Percentiles rank a stretch among this genome's conserved stretches.
Conservation (phyloP, 2,329 filamentous ascomycete genomes). For the Alternaria ventricosa region DNA sequence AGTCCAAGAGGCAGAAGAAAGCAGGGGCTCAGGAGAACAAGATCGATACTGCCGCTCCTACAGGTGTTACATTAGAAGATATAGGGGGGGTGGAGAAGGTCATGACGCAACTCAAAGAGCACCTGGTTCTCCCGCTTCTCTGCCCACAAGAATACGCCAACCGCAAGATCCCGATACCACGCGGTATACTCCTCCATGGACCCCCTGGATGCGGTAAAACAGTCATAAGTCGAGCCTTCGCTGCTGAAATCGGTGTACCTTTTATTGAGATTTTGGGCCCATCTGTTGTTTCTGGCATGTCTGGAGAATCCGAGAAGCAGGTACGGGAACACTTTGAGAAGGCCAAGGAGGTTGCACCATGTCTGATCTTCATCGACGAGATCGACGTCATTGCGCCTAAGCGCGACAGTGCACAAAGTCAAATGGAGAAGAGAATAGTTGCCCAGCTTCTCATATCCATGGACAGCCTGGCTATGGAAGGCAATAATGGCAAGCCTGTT, state of each 20-base stretch:
- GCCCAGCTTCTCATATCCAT: slow-evolving; percentile 85
- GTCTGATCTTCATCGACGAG: slow-evolving; percentile 89
- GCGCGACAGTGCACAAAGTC: slow-evolving; percentile 79
- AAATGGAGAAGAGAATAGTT: slow-evolving; percentile 89
- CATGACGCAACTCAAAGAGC: slow-evolving; percentile 71
- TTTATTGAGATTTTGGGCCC: slow-evolving; percentile 85
- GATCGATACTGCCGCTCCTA: slow-evolving; percentile 69
- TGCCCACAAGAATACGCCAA: slow-evolving; percentile 69
- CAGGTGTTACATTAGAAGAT: slow-evolving; percentile 71
- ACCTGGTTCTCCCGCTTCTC: slow-evolving; percentile 75
- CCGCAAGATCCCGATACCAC: slow-evolving; percentile 71
- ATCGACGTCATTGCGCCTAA: slow-evolving; percentile 92
- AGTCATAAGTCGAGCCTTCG: slow-evolving; percentile 80
- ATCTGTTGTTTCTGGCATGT: slow-evolving; percentile 84
- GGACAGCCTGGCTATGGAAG: slow-evolving; percentile 75
- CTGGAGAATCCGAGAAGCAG: slow-evolving; percentile 86
- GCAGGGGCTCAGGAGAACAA: slow-evolving; percentile 49
- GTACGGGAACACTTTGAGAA: slow-evolving; percentile 86
- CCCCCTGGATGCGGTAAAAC: slow-evolving; percentile 89
- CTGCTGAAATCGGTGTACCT: slow-evolving; percentile 75
- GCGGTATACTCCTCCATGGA: slow-evolving; percentile 79
- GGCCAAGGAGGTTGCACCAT: slow-evolving; percentile 83
- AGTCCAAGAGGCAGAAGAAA: slow-evolving; percentile 67
- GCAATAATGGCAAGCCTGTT: slow-evolving; percentile 76
- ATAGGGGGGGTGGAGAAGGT: slow-evolving; percentile 79